Evolutionary conservation across 306 rosid species (phyloP).

Genomic region (Gastrolobium bilobum): DNA sequence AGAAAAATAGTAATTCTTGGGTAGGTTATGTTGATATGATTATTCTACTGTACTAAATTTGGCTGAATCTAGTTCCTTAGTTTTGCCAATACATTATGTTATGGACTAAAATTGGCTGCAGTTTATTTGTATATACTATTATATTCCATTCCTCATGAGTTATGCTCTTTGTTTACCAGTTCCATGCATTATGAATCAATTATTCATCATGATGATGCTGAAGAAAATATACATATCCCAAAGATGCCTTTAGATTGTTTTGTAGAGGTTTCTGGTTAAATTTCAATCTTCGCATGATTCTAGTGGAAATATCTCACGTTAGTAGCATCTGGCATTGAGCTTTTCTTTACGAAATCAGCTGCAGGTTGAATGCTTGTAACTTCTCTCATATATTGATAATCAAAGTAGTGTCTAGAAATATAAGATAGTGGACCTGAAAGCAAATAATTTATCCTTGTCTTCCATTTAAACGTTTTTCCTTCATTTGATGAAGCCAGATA

Average conservation of each 20-base stretch:
- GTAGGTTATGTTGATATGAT: conserved; percentile 36
- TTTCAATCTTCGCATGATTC: conserved; percentile 9
- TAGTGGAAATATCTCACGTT: neutral
- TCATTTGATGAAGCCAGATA: conserved; percentile 25
- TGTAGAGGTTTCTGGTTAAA: neutral
- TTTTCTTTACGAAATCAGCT: conserved; percentile 24
- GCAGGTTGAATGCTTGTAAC: conserved; percentile 39
- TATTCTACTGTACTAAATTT: neutral
- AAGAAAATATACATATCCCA: conserved; percentile 23
- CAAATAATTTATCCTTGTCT: conserved; percentile 1
- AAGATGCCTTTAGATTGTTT: neutral
- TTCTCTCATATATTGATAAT: conserved; percentile 26
- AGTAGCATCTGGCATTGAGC: neutral
- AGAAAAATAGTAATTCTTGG: neutral
- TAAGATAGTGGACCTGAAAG: conserved; percentile 26
- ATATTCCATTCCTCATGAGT: conserved; percentile 8
- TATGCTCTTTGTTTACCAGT: neutral
- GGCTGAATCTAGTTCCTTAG: neutral
- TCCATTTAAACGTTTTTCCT: neutral
- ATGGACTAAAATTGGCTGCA: conserved; percentile 4
- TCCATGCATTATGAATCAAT: conserved; percentile 26
- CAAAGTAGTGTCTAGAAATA: conserved; percentile 34
- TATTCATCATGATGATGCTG: conserved; percentile 35
- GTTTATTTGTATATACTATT: neutral
- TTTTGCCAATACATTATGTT: conserved; percentile 10